Evolutionary conservation across 2,329 filamentous ascomycete genomes (phyloP), one percentile per base, ranked within the genome.

Genomic region (Penicillium sp.): DNA sequence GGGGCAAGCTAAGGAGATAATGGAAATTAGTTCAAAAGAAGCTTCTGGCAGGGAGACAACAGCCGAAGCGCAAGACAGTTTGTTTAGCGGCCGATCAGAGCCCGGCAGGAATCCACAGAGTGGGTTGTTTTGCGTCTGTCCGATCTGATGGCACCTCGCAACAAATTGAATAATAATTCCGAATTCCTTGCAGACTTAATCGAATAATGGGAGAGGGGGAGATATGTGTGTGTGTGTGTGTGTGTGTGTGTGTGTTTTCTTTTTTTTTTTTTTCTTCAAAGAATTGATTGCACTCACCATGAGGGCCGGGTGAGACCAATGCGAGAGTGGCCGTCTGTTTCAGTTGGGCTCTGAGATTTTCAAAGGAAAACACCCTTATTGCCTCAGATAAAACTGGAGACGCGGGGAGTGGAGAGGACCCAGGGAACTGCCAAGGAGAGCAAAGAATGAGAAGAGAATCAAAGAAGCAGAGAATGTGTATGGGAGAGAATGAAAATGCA

Each of bases 41-140:
- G 59, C 55, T 61, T 62, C 55, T 51, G 51, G 36, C 36, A 39
- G n/a, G 55, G 57, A 53, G 49, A 57, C 46, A 50, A n/a, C 32
- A 34, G 32, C 32, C 32, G 41, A 47, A 47, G 40, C 41, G 32
- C 61, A 53, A 59, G 48, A 57, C 54, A 51, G 49, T 57, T 53
- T 34, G 40, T 56, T 23, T 63, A 62, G 62, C 61, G 62, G 62
- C 60, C 47, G 58, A 65, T 65, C 61, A 58, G 53, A 56, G 47
- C 29, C 57, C 59, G 49, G 45, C 41, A 50, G 49, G 58, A 62
- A 62, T 60, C 62, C 62, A 65, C 62, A 57, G 34, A 51, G 60
- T 61, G 58, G 61, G 48, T 52, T 61, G 46, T 52, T 35, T 46
- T 47, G 40, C 34, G 34, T 23, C 35, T 42, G 29, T 56, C 47